Base-by-base conservation (phyloP, 1,284 basidiomycete genomes). In the Ganoderma resinaceum region DNA sequence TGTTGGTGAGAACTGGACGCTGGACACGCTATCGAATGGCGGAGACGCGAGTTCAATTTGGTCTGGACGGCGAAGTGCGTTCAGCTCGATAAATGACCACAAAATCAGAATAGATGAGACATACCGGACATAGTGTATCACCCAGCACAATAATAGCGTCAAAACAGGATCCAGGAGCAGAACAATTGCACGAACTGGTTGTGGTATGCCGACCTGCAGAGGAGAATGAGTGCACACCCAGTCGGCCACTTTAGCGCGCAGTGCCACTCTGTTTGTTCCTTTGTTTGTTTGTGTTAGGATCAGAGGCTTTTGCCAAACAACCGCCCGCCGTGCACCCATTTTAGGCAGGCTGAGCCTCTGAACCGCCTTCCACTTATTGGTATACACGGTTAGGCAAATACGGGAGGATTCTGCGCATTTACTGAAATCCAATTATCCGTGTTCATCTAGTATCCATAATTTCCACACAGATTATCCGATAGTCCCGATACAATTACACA, bases 21-120 rank as follows among this genome's bases (percentile, higher is more conserved):
- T 84, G 3, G 95, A 93, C 67, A 97, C 88, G 73, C 92, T 93
- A 81, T 98, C 96, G 74, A 93, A 90, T 0, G 95, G 95, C 0
- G 94, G 90, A 8, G 90, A 89, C 3, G 86, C 83, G n/a, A 93
- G 81, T 71, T 87, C 85, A 20, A 81, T 72, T 75, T 87, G 84
- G 66, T 82, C 81, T 82, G 53, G 1, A 62, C 35, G 35, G 26
- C 29, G 33, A 35, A 42, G 26, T 38, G n/a, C 23, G 20, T 26
- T 59, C 57, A 59, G 37, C 20, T 38, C 35, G 20, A 3, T 12
- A 38, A 38, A 8, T n/a, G 57, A 37, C 52, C 16, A 14, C 52
- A 55, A 55, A 33, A 59, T 33, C 20, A 37, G 9, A 14, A 6
- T 11, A 23, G 14, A 18, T 11, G 26, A 38, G 7, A 40, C 66